Evolutionary conservation across 306 rosid species (phyloP).

Genomic region (Potentilla sterilis): DNA sequence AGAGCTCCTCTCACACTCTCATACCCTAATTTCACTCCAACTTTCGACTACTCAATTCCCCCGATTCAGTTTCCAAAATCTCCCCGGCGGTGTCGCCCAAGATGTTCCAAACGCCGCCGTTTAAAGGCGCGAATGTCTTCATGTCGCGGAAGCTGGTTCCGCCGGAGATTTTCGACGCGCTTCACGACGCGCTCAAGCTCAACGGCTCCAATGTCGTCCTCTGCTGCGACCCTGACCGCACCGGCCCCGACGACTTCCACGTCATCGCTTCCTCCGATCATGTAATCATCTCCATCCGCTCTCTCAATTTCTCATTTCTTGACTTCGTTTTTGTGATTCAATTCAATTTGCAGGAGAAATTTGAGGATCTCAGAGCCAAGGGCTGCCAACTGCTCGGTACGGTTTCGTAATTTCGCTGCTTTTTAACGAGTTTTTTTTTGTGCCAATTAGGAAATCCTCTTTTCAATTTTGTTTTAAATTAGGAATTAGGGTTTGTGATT

Average conservation of each 20-base stretch:
- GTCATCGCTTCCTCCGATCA: conserved; percentile 73
- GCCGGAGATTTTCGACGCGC: conserved; percentile 79
- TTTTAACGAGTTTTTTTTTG: background rate
- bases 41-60: background rate
- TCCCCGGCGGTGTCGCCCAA: background rate
- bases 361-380: conserved; percentile 66
- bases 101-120: conserved; percentile 65
- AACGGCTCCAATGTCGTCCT: conserved; percentile 76
- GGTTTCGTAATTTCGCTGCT: background rate
- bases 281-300: conserved; percentile 26
- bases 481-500: conserved; percentile 1
- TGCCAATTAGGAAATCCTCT: background rate
- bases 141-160: conserved; percentile 90
- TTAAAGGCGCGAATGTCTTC: conserved; percentile 72
- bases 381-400: conserved; percentile 84
- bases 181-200: conserved; percentile 79
- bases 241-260: conserved; percentile 71
- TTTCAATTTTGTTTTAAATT: background rate
- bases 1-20: background rate
- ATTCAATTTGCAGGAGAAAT: conserved; percentile 57
- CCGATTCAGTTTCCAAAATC: background rate
- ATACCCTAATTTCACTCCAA: background rate
- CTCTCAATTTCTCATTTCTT: conserved; percentile 1
- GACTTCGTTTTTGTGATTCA: background rate
- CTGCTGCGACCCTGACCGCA: conserved; percentile 83